A percentile compares a stretch with the other conserved stretches of the same genome.
phyloP scores from a whole-genome alignment of 108 stramenopile species.

The Nitzschia sp. region DNA sequence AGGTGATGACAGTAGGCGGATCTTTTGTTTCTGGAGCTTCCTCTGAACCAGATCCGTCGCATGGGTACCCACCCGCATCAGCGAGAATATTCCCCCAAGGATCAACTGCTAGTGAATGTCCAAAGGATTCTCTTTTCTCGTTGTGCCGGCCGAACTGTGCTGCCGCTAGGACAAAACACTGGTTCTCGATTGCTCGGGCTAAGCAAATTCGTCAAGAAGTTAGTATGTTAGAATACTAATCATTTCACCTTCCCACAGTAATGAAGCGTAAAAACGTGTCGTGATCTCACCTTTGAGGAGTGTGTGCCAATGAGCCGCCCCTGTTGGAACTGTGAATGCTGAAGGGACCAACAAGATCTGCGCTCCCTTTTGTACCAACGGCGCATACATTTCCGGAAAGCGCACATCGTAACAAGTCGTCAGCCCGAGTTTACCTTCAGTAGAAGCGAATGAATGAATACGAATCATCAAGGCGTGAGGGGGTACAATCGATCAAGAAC shows the following conservation, averaged over 20 bases:
- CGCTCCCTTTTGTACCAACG: constrained; percentile 63
- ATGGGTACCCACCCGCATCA: constrained; percentile 38
- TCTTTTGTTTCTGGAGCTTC: background rate
- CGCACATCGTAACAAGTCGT: constrained; percentile 96
- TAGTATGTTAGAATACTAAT: constrained; percentile 19
- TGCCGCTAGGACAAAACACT: constrained; percentile 95
- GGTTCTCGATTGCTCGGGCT: constrained; percentile 95
- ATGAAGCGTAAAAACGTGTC: background rate
- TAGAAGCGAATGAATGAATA: background rate
- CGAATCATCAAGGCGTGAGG: too few relatives aligned
- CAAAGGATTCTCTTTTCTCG: constrained; percentile 82
- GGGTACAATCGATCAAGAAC: too few relatives aligned
- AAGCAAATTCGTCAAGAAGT: background rate
- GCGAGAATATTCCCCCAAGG: constrained; percentile 67
- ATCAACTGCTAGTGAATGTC: constrained; percentile 77
- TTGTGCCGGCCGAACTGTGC: constrained; percentile 93
- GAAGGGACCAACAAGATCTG: constrained; percentile 87
- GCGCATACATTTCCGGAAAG: constrained; percentile 88
- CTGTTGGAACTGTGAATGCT: constrained; percentile 97
- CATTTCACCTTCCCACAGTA: background rate
- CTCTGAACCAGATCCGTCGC: background rate
- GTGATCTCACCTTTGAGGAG: constrained; percentile 62
- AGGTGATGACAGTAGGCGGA: constrained; percentile 60
- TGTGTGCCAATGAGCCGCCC: constrained; percentile 95
- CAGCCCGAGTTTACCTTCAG: constrained; percentile 68